Percentiles rank a stretch among this genome's conserved stretches.
These are phyloP conservation scores for Russula emetica DNA, from an alignment of 768 basidiomycete species.

Conservation along the genomic window DNA sequence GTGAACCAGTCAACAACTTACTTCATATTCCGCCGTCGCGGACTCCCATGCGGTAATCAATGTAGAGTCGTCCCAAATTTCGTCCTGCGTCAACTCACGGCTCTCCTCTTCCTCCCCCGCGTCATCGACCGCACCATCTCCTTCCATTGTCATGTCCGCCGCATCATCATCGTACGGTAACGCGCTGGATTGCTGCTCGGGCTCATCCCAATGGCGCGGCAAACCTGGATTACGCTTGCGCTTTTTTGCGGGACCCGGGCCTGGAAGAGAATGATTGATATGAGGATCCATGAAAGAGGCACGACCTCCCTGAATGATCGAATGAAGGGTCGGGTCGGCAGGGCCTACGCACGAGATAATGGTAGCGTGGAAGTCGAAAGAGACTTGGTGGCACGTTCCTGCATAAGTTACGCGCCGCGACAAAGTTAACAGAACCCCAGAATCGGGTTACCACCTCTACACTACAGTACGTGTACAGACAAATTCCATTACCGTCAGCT, in stretches of 20 bases:
- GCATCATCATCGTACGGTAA: slow-evolving; percentile 36
- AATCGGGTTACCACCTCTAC: slow-evolving; percentile 15
- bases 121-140: slow-evolving; percentile 31
- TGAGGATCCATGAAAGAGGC: slow-evolving; percentile 17
- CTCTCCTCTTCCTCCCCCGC: slow-evolving; percentile 49
- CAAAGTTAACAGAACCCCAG: neutral
- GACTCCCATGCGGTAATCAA: slow-evolving; percentile 82
- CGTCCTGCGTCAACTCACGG: slow-evolving; percentile 61
- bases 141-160: neutral
- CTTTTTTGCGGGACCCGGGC: slow-evolving; percentile 24
- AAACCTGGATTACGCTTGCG: slow-evolving; percentile 18
- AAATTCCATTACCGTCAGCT: neutral
- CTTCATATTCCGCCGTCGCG: slow-evolving; percentile 76
- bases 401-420: no score
- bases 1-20: slow-evolving; percentile 32
- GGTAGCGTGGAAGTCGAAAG: neutral
- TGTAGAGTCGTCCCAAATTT: slow-evolving; percentile 85
- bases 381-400: neutral
- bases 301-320: slow-evolving; percentile 22
- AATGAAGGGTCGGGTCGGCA: slow-evolving; percentile 9
- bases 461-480: no score
- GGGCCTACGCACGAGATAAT: neutral
- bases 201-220: slow-evolving; percentile 46
- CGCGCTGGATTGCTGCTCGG: slow-evolving; percentile 30
- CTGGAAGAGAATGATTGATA: slow-evolving; percentile 19